Conservation (phyloP, 139 green algal genomes). For the Picochlorum sp. region DNA sequence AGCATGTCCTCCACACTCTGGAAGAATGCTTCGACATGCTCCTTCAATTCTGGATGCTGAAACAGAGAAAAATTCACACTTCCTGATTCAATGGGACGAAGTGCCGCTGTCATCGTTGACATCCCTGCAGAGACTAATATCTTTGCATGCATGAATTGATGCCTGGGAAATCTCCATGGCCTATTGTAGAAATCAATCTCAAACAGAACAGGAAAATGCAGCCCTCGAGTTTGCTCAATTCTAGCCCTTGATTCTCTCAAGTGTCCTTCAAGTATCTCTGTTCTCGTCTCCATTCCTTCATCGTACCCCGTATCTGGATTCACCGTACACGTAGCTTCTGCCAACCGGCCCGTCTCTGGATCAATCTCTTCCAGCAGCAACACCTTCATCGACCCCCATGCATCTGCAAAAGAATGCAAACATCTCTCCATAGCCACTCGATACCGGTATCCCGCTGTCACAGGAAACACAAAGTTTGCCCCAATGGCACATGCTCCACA, state of each 20-base stretch:
- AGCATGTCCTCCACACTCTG: not conserved
- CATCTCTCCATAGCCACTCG: not conserved
- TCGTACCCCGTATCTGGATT: not conserved
- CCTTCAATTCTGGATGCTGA: not conserved
- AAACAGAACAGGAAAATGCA: not conserved
- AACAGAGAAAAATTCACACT: not conserved
- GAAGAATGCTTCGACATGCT: not conserved
- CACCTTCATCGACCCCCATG: not conserved
- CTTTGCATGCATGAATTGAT: not conserved
- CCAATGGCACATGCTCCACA: not conserved
- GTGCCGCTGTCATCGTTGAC: not conserved
- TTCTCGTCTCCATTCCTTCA: not conserved
- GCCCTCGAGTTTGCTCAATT: not conserved
- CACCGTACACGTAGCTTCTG: not conserved
- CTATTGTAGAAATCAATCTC: constrained; percentile 2
- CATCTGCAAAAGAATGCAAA: not conserved
- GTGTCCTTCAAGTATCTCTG: not conserved
- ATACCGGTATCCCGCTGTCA: not conserved
- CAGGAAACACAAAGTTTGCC: not conserved
- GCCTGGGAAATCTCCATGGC: not conserved
- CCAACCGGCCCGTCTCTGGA: not conserved
- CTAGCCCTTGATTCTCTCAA: not conserved
- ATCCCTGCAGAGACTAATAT: not conserved
- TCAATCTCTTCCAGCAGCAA: not conserved
- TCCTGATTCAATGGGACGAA: not conserved